Evolutionary conservation across 2,329 filamentous ascomycete genomes (phyloP).

Genomic region (Diaporthe aspalathi): DNA sequence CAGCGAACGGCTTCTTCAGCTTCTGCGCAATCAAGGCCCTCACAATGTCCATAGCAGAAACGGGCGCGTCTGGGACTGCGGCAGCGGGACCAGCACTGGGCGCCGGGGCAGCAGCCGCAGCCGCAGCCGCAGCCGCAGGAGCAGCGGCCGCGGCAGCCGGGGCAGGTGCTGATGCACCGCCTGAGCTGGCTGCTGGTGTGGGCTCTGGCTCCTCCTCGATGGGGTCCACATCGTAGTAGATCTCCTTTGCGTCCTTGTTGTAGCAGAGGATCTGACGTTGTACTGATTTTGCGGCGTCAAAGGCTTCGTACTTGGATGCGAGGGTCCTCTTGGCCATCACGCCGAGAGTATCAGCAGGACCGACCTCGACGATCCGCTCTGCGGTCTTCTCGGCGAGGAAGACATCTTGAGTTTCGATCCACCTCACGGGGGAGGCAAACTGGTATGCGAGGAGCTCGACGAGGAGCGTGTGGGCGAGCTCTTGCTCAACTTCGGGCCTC

Average conservation of each 20-base stretch:
- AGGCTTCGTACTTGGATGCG: slow-evolving; percentile 97
- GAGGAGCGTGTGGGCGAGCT: slow-evolving; percentile 97
- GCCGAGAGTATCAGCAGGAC: slow-evolving; percentile 94
- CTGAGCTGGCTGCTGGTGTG: slow-evolving; percentile 59
- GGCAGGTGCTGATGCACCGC: slow-evolving; percentile 64
- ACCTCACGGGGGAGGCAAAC: slow-evolving; percentile 97
- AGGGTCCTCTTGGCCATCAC: slow-evolving; percentile 97
- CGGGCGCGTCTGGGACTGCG: slow-evolving; percentile 85
- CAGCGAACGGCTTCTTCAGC: slow-evolving; percentile 90
- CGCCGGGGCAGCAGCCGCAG: slow-evolving; percentile 65
- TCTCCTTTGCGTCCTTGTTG: slow-evolving; percentile 99
- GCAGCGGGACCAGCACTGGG: slow-evolving; percentile 87
- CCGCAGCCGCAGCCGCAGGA: slow-evolving; percentile 65
- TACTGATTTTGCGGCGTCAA: slow-evolving; percentile 95
- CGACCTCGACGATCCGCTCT: slow-evolving; percentile 97
- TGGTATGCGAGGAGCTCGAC: slow-evolving; percentile 99
- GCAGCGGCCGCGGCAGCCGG: slow-evolving; percentile 65
- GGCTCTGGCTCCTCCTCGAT: slow-evolving; percentile 88
- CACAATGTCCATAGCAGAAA: slow-evolving; percentile 90
- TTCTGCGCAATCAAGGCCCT: slow-evolving; percentile 94
- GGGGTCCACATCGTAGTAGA: slow-evolving; percentile 98
- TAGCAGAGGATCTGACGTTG: slow-evolving; percentile 99
- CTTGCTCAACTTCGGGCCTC: slow-evolving; percentile 99
- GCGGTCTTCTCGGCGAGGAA: slow-evolving; percentile 96
- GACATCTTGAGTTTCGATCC: slow-evolving; percentile 99